Base-by-base conservation (phyloP, 2,329 filamentous ascomycete species). In the Colletotrichum salicis region DNA sequence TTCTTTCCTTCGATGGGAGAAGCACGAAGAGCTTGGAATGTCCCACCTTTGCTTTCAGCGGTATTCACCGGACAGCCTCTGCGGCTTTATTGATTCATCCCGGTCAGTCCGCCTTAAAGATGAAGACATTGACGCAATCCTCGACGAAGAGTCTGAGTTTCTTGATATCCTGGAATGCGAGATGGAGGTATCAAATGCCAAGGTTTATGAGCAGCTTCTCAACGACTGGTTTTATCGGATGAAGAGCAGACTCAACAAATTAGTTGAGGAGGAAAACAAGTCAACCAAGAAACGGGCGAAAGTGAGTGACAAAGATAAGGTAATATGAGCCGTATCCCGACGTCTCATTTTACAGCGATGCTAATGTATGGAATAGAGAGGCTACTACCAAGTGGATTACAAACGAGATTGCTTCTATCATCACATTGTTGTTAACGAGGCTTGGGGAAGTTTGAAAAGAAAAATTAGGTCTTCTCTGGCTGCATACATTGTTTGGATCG, bases 21-120 rank as follows among this genome's bases (percentile, higher is more conserved):
- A 66, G 1, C 56, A 67, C 4, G 2, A 60, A 1, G 48, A 70
- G 27, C 24, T 67, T 33, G 67, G 51, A 0, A 67, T 70, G 67
- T 61, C 63, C 12, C 67, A 70, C 27, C 35, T 70, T 0, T 67
- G 67, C n/a, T 67, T 63, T 35, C 52, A n/a, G 8, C 48, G 31
- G 2, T 7, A 6, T 33, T 0, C 33, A 31, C 3, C 3, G 13
- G 15, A 4, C 5, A 1, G 2, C 3, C 5, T 5, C 13, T 12
- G 8, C 13, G 5, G 7, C 33, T 6, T 1, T 1, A 0, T 1
- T 37, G 12, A 1, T 19, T 29, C 11, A 13, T 5, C 10, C 11
- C 7, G 29, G 0, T 29, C 33, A 27, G 13, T 5, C 5, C 5
- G 1, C 1, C 2, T 33, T 1, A 24, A n/a, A 10, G 24, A 15